phyloP scores from a whole-genome alignment of 73 alveolate species.

The Uronychia setigera region DNA sequence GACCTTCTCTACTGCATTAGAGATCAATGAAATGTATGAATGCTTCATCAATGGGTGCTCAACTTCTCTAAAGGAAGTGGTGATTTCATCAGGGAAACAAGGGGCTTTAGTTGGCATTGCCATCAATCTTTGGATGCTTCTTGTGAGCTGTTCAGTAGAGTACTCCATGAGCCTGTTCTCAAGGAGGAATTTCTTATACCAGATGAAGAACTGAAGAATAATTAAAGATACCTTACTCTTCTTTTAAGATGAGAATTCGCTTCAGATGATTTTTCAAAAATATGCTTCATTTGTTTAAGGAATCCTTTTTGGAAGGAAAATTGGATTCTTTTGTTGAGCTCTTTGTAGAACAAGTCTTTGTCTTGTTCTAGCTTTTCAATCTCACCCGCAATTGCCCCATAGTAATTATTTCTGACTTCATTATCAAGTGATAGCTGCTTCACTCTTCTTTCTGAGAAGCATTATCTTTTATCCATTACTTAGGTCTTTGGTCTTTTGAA shows the following conservation, averaged over 20 bases:
- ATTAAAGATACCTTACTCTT: slow-evolving; percentile 6
- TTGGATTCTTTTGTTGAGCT: slow-evolving; percentile 22
- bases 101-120: slow-evolving; percentile 25
- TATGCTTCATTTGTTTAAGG: slow-evolving; percentile 20
- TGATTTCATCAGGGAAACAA: slow-evolving; percentile 17
- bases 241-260: slow-evolving; percentile 42
- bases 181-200: slow-evolving; percentile 47
- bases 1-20: slow-evolving; percentile 17
- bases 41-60: slow-evolving; percentile 28
- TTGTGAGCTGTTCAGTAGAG: background rate
- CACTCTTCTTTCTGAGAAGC: background rate
- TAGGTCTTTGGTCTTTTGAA: background rate
- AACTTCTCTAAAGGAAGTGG: slow-evolving; percentile 3
- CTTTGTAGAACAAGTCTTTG: slow-evolving; percentile 10
- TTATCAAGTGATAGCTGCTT: slow-evolving; percentile 1
- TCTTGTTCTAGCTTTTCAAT: background rate
- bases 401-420: slow-evolving; percentile 14
- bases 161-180: slow-evolving; percentile 8
- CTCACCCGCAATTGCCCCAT: background rate
- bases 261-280: slow-evolving; percentile 19
- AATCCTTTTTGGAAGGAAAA: slow-evolving; percentile 26
- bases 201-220: background rate
- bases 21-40: slow-evolving; percentile 11
- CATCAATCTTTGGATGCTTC: background rate
- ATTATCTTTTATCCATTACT: background rate